Evolutionary conservation across 768 basidiomycete genomes (phyloP), one percentile per base, ranked within the genome.

Genomic region (Neoboletus brunneissimus): DNA sequence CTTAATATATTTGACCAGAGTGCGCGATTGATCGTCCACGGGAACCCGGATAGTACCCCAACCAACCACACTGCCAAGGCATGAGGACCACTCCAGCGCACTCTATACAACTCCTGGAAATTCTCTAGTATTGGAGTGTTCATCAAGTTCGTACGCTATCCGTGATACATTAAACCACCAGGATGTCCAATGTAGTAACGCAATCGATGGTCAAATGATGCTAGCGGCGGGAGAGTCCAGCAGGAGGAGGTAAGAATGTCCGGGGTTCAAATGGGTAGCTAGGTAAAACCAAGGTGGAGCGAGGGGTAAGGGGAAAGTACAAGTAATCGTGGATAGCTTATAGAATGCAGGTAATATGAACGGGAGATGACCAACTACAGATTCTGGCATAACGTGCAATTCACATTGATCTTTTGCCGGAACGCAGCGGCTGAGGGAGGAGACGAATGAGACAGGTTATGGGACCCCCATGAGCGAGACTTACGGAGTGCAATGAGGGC

Each of bases 401-500:
- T 73, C 65, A 88, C 72, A 63, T 80, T 78, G 66, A 91, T 66
- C 58, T 73, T 77, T 60, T 77, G 77, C 56, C 81, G 84, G 77
- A 92, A 81, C 48, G 82, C 72, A 59, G 76, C 78, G 63, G 87
- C 88, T 89, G 61, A 12, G 51, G 27, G 41, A 58, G 56, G 49
- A 22, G 16, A 52, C 53, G 41, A 44, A 48, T 50, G 38, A 58
- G 61, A 12, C 32, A 31, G 45, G 48, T 48, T 57, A 55, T 16
- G 55, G 51, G 43, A 65, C 40, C 1, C 16, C 25, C 11, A 51
- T n/a, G 13, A n/a, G 15, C 22, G 4, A 40, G 35, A 82, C 89
- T 77, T 72, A 91, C 89, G 91, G 61, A 89, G 71, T 64, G 80
- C 84, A 68, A 98, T 86, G 62, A 97, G 79, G 42, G 83, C 85